Evolutionary conservation across 768 basidiomycete genomes (phyloP).

Genomic region (Imleria badia): DNA sequence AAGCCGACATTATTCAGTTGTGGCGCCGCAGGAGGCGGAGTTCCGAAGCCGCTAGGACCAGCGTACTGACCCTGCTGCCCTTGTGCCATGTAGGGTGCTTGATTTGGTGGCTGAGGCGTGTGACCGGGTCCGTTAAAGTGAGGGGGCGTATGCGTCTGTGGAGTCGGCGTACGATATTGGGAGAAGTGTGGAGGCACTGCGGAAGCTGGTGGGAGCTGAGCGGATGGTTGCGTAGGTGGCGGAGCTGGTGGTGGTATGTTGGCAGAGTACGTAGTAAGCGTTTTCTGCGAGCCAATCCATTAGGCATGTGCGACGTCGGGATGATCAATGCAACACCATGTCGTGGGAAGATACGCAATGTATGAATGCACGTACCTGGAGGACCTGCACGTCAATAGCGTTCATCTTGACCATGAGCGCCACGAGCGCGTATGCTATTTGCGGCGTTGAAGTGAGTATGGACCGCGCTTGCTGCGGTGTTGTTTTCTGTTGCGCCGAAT

Average conservation of each 20-base stretch:
- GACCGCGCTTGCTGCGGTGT: conserved; percentile 65
- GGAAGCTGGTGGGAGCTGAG: conserved; percentile 32
- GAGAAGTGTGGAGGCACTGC: conserved; percentile 47
- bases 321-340: not conserved
- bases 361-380: conserved; percentile 50
- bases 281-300: conserved; percentile 46
- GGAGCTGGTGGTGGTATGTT: conserved; percentile 21
- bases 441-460: conserved; percentile 71
- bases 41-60: conserved; percentile 17
- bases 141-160: conserved; percentile 31
- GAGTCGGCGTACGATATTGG: conserved; percentile 37
- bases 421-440: conserved; percentile 75
- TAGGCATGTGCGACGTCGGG: conserved; percentile 1
- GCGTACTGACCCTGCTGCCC: conserved; percentile 23
- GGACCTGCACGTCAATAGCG: conserved; percentile 70
- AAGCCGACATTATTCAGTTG: conserved; percentile 29
- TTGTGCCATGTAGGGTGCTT: conserved; percentile 18
- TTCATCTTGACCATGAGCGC: conserved; percentile 77
- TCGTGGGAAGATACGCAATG: not conserved
- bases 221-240: conserved; percentile 24
- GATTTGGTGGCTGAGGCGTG: conserved; percentile 26
- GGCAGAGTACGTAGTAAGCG: conserved; percentile 50
- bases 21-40: conserved; percentile 20
- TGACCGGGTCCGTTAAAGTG: conserved; percentile 30
- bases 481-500: conserved; percentile 54